Evolutionary conservation across 805 yeast species (phyloP).

Genomic region (Wickerhamiella bombiphila): DNA sequence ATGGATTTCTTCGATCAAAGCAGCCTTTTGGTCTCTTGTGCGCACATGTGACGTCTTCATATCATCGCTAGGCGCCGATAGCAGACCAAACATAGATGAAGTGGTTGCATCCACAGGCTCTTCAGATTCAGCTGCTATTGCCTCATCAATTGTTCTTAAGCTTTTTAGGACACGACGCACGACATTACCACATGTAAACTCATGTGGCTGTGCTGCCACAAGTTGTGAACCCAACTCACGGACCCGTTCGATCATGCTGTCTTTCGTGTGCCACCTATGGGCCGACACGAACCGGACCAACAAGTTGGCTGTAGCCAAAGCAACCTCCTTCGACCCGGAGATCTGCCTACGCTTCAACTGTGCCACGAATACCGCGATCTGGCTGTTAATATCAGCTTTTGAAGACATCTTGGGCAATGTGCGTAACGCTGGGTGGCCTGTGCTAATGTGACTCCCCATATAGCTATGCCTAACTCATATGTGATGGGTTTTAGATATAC

Average conservation of each 20-base stretch:
- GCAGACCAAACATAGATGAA: slow-evolving; percentile 66
- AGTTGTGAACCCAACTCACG: slow-evolving; percentile 58
- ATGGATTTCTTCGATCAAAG: slow-evolving; percentile 35
- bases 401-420: too few relatives aligned
- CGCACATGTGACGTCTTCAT: slow-evolving; percentile 5
- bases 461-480: too few relatives aligned
- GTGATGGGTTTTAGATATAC: too few relatives aligned
- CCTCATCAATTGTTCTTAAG: slow-evolving; percentile 73
- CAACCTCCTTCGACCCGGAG: slow-evolving; percentile 65
- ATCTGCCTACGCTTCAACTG: slow-evolving; percentile 70
- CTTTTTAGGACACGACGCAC: slow-evolving; percentile 77
- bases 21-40: slow-evolving; percentile 16
- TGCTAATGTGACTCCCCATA: too few relatives aligned
- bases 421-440: too few relatives aligned
- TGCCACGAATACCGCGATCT: slow-evolving; percentile 21
- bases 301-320: slow-evolving; percentile 75
- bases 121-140: slow-evolving; percentile 10
- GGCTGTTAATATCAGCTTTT: slow-evolving; percentile 22
- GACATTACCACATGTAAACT: slow-evolving; percentile 78
- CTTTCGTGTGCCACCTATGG: slow-evolving; percentile 71
- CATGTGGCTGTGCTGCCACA: slow-evolving; percentile 69
- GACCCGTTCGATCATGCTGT: slow-evolving; percentile 55
- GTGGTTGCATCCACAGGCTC: slow-evolving; percentile 12
- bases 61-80: slow-evolving; percentile 36
- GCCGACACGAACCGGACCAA: slow-evolving; percentile 78